Evolutionary conservation across 768 basidiomycete genomes (phyloP), one percentile per base, ranked within the genome.

Genomic region (Lanmaoa rubissima): DNA sequence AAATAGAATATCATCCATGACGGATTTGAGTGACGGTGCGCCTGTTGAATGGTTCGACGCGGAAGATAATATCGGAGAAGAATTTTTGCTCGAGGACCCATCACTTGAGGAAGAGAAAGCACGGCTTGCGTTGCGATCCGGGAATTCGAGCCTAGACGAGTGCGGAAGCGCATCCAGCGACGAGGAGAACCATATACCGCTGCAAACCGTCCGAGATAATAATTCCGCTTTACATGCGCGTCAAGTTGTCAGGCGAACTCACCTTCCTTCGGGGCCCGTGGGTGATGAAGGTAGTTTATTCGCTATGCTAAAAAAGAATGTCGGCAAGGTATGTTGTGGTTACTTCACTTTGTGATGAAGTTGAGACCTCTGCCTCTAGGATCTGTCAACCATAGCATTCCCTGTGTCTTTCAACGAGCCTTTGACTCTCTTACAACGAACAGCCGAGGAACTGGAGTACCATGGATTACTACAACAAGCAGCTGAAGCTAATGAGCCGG

Each of bases 401-500:
- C 92, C 92, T n/a, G 90, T 94, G 3, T 82, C 87, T 2, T 95
- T 94, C 75, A 95, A 95, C 61, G 92, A 95, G 63, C 92, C 92
- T 32, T 71, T 95, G 36, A 90, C 88, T 0, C 76, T 95, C 41
- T 77, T 94, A 11, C 93, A 95, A 70, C 79, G 89, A 59, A 78
- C 82, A 34, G 92, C 92, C 0, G 92, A 94, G 71, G 92, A 93
- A 68, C 66, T 92, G 13, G 92, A 94, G 74, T 94, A 94, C 62
- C 78, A 82, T 49, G 74, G 78, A 42, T 73, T 94, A 9, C 75
- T 94, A n/a, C 76, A 79, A 38, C 81, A 85, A 64, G 92, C 91
- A 21, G 84, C 79, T 2, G 70, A 73, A 14, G 68, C 81, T 19
- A 69, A 69, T 13, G 85, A 92, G 62, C 77, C 87, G 4, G 73